Evolutionary conservation across 345 rosid genomes (phyloP).

Genomic region (Brassica carinata): DNA sequence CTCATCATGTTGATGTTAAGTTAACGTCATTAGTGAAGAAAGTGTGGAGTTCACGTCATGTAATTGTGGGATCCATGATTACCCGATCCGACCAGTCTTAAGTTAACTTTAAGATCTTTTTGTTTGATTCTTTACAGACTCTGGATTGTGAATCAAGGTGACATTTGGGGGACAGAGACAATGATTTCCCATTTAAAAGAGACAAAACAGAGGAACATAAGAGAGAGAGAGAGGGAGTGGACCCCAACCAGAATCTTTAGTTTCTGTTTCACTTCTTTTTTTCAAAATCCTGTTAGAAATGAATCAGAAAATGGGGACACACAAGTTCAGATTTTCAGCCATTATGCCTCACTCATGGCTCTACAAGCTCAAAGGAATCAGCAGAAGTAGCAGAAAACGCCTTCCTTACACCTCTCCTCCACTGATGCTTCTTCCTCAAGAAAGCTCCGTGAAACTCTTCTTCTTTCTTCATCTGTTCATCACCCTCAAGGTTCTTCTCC

Average conservation of each 20-base stretch:
- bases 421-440: conserved; percentile 42
- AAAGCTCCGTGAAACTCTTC: conserved; percentile 38
- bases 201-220: conserved; percentile 23
- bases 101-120: background rate
- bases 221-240: conserved; percentile 16
- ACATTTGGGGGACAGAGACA: background rate
- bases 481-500: conserved; percentile 45
- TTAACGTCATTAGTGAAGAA: background rate
- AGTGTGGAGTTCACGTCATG: conserved; percentile 37
- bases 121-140: conserved; percentile 1
- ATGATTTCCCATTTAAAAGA: conserved; percentile 11
- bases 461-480: conserved; percentile 39
- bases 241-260: conserved; percentile 22
- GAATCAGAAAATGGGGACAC: conserved; percentile 54
- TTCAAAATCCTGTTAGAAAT: conserved; percentile 13
- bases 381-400: conserved; percentile 13
- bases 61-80: conserved; percentile 34
- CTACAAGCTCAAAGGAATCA: conserved; percentile 1
- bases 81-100: conserved; percentile 5
- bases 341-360: conserved; percentile 34
- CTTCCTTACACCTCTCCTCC: conserved; percentile 14
- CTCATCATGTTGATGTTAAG: background rate
- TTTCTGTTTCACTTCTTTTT: background rate
- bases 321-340: conserved; percentile 63
- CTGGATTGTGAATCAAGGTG: background rate